phyloP scores from a whole-genome alignment of 2,329 filamentous ascomycete genomes.

The Colletotrichum musae region DNA sequence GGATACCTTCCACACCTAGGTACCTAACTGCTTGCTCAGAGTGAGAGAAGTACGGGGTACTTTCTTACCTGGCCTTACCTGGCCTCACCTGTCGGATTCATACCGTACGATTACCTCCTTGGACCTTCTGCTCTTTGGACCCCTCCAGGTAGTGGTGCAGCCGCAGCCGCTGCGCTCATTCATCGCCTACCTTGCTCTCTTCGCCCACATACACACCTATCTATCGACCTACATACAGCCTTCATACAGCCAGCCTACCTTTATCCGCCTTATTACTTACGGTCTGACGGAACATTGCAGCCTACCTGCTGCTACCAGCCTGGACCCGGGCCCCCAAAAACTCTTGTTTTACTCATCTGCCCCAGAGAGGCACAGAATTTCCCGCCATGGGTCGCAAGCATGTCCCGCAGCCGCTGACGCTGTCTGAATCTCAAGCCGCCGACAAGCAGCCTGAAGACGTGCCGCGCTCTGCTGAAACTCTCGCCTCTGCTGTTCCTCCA shows the following conservation, averaged over 20 bases:
- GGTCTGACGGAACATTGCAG: too few relatives aligned
- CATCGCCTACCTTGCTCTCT: neutral
- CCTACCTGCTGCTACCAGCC: too few relatives aligned
- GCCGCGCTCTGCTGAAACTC: conserved; percentile 50
- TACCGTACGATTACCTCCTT: conserved; percentile 31
- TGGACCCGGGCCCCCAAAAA: too few relatives aligned
- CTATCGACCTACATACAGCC: neutral
- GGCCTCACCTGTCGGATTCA: conserved; percentile 24
- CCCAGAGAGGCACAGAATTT: conserved; percentile 32
- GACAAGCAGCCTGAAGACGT: conserved; percentile 48
- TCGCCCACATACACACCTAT: neutral
- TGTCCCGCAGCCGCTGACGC: conserved; percentile 70
- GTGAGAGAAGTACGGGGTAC: too few relatives aligned
- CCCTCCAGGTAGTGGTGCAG: conserved; percentile 16
- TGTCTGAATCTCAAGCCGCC: conserved; percentile 58
- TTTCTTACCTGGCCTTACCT: neutral
- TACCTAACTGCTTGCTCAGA: too few relatives aligned
- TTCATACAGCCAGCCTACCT: neutral
- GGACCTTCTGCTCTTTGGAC: conserved; percentile 6
- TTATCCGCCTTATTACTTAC: neutral
- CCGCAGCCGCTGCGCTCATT: conserved; percentile 1
- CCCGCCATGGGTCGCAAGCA: conserved; percentile 69
- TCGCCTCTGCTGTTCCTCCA: conserved; percentile 49
- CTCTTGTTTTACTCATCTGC: too few relatives aligned
- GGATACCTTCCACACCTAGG: too few relatives aligned